These are phyloP conservation scores for Delonix regia DNA, from an alignment of 306 rosid genomes.

Conservation along the genomic window DNA sequence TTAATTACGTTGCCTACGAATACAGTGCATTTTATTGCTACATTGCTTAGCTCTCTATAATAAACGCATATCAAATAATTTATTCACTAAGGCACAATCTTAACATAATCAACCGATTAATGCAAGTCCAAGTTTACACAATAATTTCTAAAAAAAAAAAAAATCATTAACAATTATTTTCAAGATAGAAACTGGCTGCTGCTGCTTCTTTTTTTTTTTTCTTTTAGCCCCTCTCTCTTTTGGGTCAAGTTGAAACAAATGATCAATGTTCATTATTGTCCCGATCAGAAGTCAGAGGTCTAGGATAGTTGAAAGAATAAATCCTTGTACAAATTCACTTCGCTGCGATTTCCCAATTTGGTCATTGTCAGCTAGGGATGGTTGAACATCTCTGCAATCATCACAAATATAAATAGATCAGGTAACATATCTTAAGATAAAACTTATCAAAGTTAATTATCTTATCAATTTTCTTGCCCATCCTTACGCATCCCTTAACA, in stretches of 20 bases:
- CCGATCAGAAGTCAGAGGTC: constrained; percentile 39
- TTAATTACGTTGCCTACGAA: neutral
- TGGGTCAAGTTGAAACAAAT: constrained; percentile 18
- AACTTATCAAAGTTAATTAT: neutral
- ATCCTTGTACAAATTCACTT: constrained; percentile 62
- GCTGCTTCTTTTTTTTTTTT: neutral
- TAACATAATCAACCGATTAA: neutral
- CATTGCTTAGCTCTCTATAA: neutral
- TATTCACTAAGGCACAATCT: neutral
- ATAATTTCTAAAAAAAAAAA: neutral
- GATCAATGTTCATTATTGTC: neutral
- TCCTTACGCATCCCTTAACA: neutral
- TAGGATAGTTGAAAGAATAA: constrained; percentile 58
- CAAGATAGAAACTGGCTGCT: neutral
- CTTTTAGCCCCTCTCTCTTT: neutral
- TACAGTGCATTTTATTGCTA: neutral
- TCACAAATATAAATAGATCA: constrained; percentile 11
- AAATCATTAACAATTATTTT: neutral
- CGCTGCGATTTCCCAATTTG: constrained; percentile 52
- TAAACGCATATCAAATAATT: neutral
- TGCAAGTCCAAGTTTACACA: neutral
- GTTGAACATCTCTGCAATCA: constrained; percentile 50
- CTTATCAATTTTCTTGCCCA: neutral
- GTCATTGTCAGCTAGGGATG: constrained; percentile 57
- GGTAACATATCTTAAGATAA: neutral